A percentile compares a stretch with the other conserved stretches of the same genome.
phyloP scores from a whole-genome alignment of 768 basidiomycete species.

The Sistotremastrum suecicum region DNA sequence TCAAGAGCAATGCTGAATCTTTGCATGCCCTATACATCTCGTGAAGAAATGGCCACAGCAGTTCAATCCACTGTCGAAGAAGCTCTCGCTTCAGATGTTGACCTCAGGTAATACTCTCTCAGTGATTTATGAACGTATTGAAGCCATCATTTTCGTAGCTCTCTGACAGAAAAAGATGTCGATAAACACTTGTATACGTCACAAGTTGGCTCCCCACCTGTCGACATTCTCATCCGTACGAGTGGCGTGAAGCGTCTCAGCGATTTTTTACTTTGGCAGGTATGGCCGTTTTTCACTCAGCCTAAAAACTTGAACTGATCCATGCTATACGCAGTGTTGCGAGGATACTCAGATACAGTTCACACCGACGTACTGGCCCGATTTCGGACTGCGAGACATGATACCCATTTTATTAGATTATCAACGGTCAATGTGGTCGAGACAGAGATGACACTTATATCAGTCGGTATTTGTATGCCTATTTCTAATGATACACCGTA shows the following conservation, averaged over 20 bases:
- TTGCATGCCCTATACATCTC: constrained; percentile 84
- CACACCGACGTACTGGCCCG: constrained; percentile 77
- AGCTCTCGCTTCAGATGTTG: constrained; percentile 18
- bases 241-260: constrained; percentile 82
- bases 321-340: constrained; percentile 55
- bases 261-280: constrained; percentile 96
- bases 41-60: constrained; percentile 82
- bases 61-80: constrained; percentile 30
- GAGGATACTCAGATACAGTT: constrained; percentile 85
- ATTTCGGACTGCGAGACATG: constrained; percentile 79
- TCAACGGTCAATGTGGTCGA: constrained; percentile 59
- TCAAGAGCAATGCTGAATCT: constrained; percentile 77
- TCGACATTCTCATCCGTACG: constrained; percentile 84
- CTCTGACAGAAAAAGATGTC: constrained; percentile 55
- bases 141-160: too few species aligned
- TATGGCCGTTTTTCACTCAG: constrained; percentile 20
- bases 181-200: constrained; percentile 53
- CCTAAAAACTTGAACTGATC: too few species aligned
- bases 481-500: too few species aligned
- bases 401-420: constrained; percentile 79
- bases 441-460: background rate
- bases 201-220: constrained; percentile 52
- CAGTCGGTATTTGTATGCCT: background rate
- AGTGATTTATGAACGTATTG: constrained; percentile 11
- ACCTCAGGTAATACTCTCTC: constrained; percentile 21